Base-by-base conservation (phyloP, 2,329 filamentous ascomycete species). In the Fonsecaea pugnacius region DNA sequence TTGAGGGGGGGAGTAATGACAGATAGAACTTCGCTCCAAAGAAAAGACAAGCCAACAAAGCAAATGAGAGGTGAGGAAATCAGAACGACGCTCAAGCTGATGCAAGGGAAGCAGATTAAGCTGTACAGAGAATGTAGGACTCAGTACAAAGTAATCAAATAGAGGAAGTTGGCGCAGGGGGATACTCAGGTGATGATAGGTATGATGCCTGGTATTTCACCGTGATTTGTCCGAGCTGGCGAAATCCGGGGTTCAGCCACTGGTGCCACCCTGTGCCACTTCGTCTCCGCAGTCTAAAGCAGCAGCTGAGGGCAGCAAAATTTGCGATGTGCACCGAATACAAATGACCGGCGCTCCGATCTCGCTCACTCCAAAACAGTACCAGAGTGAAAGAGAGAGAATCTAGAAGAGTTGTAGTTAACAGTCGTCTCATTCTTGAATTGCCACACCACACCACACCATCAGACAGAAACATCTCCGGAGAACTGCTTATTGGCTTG, bases 401-500 rank as follows among this genome's bases (percentile, higher is more conserved):
- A 46, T 21, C 10, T 9, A 21, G 40, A 46, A 46, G n/a, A 46
- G 40, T 46, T n/a, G 4, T 30, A 30, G 27, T 30, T 21, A 21
- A 46, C 40, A 21, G n/a, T 48, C 43, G 43, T 48, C 43, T 24
- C 43, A 48, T 27, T 12, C 30, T 43, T 33, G 36, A 46, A 12
- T 46, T 48, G 54, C 40, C 40, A 58, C 40, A 50, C 38, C 16
- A 21, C 12, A 48, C 27, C 38, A 58, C 40, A 50, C n/a, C 40
- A 46, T 21, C 12, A 24, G 43, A 18, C 12, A 21, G 30, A 46
- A 48, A 24, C 27, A 18, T 46, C 10, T 24, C n/a, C 38, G 27
- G 55, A 48, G 38, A 21, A 35, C 38, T 58, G 55, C 43, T 46
- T 43, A 51, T 46, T 32, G 43, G 24, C 46, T n/a, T 52, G 61